Conservation (phyloP, 495 filamentous ascomycete species). For the Podospora conica region DNA sequence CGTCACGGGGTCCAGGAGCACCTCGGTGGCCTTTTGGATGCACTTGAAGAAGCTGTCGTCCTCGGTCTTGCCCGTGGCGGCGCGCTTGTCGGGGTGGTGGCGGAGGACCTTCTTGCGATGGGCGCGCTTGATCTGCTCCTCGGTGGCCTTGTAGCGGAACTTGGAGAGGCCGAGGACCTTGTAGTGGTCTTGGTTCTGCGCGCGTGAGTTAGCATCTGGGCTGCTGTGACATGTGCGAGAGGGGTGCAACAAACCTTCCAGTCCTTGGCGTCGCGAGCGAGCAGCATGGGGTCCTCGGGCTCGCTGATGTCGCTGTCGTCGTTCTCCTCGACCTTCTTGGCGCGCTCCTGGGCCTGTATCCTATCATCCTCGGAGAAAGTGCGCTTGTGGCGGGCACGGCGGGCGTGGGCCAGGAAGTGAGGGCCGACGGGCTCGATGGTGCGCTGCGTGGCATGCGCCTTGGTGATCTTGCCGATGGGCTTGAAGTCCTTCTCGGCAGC, state of each 20-base stretch:
- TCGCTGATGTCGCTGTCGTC: constrained; percentile 87
- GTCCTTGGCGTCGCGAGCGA: constrained; percentile 91
- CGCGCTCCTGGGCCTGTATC: constrained; percentile 88
- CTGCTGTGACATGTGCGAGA: not conserved
- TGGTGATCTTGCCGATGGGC: constrained; percentile 59
- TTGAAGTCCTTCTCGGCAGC: constrained; percentile 87
- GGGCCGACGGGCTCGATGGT: constrained; percentile 93
- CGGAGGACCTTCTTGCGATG: constrained; percentile 99
- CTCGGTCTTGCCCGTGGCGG: constrained; percentile 76
- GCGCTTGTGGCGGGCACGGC: constrained; percentile 89
- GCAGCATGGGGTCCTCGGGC: constrained; percentile 83
- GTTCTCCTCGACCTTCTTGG: constrained; percentile 92
- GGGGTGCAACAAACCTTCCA: constrained; percentile 72
- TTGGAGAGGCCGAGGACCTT: constrained; percentile 89
- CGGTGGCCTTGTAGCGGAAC: constrained; percentile 85
- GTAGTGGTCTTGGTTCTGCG: constrained; percentile 91
- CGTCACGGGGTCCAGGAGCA: constrained; percentile 85
- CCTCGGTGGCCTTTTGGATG: constrained; percentile 95
- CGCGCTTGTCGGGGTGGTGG: constrained; percentile 98
- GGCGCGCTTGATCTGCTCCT: constrained; percentile 96
- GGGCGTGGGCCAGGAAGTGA: constrained; percentile 95
- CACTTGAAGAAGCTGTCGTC: constrained; percentile 99
- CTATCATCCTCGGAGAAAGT: constrained; percentile 98
- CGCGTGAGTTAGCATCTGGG: constrained; percentile 23
- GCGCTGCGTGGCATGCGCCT: constrained; percentile 59